Evolutionary conservation across 139 green algal genomes (phyloP), one percentile per base, ranked within the genome.

Genomic region (Asterochloris erici): DNA sequence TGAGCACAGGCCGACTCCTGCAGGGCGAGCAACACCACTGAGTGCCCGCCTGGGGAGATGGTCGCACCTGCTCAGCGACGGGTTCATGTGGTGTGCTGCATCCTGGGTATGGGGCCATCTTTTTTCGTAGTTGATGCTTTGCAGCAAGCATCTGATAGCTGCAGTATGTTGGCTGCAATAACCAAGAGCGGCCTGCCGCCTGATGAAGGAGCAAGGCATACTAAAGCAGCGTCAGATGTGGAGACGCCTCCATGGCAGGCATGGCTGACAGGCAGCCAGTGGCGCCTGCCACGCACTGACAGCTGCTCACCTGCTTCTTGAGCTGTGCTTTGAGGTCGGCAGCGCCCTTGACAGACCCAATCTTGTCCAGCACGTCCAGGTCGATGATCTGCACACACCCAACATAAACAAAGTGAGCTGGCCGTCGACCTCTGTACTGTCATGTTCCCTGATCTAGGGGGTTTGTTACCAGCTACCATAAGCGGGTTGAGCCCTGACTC

Each of bases 321-420:
- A 92, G 81, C 83, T 94, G 81, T 69, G 88, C 86, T 66, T 80
- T 85, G 26, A 95, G 84, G 21, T 95, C 92, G 78, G 92, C 91
- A 0, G 87, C 88, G 21, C 90, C 91, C 1, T 86, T 85, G 70
- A 77, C 88, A 29, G 82, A 82, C 63, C 88, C 89, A 60, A 93
- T 79, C n/a, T 84, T 77, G 82, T 96, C 93, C 66, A 96, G 83
- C 83, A 93, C 38, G 17, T 95, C 91, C 81, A 96, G 78, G 81
- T 96, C 88, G 68, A 96, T 87, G 2, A 89, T 54, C 87, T 88
- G 81, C 68, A 54, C 1, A 54, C 38, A 54, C 38, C 38, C 66
- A 71, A 26, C 19, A 26, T 4, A 71, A 9, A 71, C 66, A 71
- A 71, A 21, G 21, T 23, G 19, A 21, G 66, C 21, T 23, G 21